Base-by-base conservation (phyloP, 2,329 filamentous ascomycete species). In the Aspergillus sp. region DNA sequence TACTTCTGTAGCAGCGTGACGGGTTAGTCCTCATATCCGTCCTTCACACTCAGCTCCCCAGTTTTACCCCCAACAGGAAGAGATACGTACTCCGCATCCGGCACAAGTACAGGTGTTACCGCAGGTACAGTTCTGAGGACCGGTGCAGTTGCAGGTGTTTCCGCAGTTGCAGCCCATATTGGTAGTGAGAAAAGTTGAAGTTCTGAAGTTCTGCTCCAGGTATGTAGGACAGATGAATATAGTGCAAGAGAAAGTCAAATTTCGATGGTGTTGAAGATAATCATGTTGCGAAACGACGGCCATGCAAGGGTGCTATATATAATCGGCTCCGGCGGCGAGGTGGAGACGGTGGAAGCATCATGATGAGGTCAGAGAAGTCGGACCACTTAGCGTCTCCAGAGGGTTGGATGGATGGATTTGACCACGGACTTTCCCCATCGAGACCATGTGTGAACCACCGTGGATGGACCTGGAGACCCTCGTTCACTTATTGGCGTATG, bases 61-160 rank as follows among this genome's bases (percentile, higher is more conserved):
- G 19, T 17, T 42, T 21, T 21, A 4, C 54, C 50, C 59, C n/a
- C 5, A 20, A 21, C 32, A 36, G 40, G 25, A 43, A 23, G 31
- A n/a, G 38, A 55, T 51, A 68, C 70, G 60, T 72, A 73, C 70
- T 64, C 68, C 69, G 58, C 70, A 73, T 62, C 64, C 63, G 63
- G 70, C 67, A 64, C 70, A 73, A 58, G 60, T 47, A 55, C 70
- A 73, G 54, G 57, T 61, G 50, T 63, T 61, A 42, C 61, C 60
- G 54, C 70, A 73, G 51, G 64, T 64, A 57, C 70, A 73, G 52
- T 45, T 59, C 43, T 65, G 59, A 17, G 64, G 52, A 49, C 70
- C 70, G 11, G 54, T 56, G 56, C 70, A 73, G 54, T 49, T 58
- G 50, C 70, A 73, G 45, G 50, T 63, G n/a, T 58, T 57, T 60